A percentile compares a stretch with the other conserved stretches of the same genome.
Conservation (phyloP, 2,329 filamentous ascomycete species). For the Epichloe sylvatica region DNA sequence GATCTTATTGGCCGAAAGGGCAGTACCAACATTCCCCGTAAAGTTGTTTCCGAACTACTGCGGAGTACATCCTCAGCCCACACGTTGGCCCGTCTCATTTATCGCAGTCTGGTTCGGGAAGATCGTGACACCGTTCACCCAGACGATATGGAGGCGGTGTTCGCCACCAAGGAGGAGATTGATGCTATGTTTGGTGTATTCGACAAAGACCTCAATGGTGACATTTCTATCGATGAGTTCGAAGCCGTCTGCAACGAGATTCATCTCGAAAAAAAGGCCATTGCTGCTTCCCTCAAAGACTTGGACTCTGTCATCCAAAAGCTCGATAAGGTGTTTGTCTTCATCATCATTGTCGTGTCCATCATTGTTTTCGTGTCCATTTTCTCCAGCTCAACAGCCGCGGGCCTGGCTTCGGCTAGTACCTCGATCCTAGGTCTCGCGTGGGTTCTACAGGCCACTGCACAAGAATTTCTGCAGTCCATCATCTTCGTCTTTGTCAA, state of each 20-base stretch:
- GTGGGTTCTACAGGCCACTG: slow-evolving; percentile 85
- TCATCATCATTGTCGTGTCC: slow-evolving; percentile 69
- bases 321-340: slow-evolving; percentile 76
- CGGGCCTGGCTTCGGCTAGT: slow-evolving; percentile 78
- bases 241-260: slow-evolving; percentile 91
- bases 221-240: slow-evolving; percentile 90
- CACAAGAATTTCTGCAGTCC: slow-evolving; percentile 87
- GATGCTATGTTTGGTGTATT: slow-evolving; percentile 84
- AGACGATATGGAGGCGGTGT: slow-evolving; percentile 67
- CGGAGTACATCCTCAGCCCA: slow-evolving; percentile 61
- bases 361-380: slow-evolving; percentile 79
- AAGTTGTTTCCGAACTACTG: slow-evolving; percentile 70
- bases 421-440: slow-evolving; percentile 78
- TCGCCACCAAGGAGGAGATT: slow-evolving; percentile 71
- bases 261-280: slow-evolving; percentile 85
- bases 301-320: slow-evolving; percentile 86
- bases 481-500: slow-evolving; percentile 94
- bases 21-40: slow-evolving; percentile 63
- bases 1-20: slow-evolving; percentile 75
- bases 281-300: slow-evolving; percentile 88
- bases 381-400: slow-evolving; percentile 79
- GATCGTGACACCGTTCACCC: slow-evolving; percentile 62
- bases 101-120: slow-evolving; percentile 67
- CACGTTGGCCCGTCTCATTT: slow-evolving; percentile 73
- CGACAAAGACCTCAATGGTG: slow-evolving; percentile 91